These are phyloP conservation scores for Coemansia asiatica DNA, from an alignment of 192 early-diverging fungal species.

Conservation along the genomic window DNA sequence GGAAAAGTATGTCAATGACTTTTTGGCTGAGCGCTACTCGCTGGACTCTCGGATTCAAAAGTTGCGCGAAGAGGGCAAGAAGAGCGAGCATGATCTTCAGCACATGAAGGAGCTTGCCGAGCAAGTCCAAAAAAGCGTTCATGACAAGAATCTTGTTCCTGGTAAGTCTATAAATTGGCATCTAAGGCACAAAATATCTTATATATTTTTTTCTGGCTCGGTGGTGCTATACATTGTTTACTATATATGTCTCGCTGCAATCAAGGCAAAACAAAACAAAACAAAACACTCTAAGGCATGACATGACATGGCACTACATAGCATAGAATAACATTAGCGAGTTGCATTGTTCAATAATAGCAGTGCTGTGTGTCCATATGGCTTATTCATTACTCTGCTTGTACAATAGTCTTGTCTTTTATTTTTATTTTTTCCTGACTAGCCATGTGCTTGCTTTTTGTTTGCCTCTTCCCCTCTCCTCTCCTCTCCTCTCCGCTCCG, in stretches of 20 bases:
- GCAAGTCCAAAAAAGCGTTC: conserved; percentile 71
- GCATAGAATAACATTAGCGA: not conserved
- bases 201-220: not conserved
- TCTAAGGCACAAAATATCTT: not conserved
- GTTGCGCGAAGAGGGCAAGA: conserved; percentile 69
- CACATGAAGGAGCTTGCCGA: conserved; percentile 67
- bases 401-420: not conserved
- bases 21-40: conserved; percentile 73
- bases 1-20: conserved; percentile 88
- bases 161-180: conserved; percentile 24
- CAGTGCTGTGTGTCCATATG: not conserved
- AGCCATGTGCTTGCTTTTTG: not conserved
- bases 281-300: not conserved
- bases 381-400: not conserved
- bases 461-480: not conserved
- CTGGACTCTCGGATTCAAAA: conserved; percentile 75
- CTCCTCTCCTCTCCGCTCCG: not conserved
- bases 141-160: conserved; percentile 65
- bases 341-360: not conserved
- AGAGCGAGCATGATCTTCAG: conserved; percentile 73
- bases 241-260: not conserved
- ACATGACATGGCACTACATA: not conserved
- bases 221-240: conserved; percentile 1
- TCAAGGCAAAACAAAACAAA: not conserved
- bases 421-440: not conserved